Evolutionary conservation across 139 green algal genomes (phyloP).

Genomic region (Chlamydomonas eustigma): DNA sequence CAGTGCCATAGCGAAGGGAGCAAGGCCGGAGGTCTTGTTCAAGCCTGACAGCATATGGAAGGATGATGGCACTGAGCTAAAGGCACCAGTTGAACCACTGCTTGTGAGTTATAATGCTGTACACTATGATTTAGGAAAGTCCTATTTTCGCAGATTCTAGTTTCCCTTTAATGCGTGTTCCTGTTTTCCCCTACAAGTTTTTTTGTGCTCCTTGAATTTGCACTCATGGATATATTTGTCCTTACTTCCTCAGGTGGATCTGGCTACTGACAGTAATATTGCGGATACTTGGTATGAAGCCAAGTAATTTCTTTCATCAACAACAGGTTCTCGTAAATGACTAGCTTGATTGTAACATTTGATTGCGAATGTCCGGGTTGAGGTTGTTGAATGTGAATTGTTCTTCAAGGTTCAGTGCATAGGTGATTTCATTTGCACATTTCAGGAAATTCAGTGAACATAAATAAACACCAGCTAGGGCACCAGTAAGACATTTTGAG

Average conservation of each 20-base stretch:
- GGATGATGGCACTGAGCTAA: not conserved
- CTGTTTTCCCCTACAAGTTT: not conserved
- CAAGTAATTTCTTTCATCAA: too few species aligned
- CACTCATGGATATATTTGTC: not conserved
- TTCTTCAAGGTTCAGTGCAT: too few species aligned
- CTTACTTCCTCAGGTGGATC: slow-evolving; percentile 65
- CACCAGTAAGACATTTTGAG: too few species aligned
- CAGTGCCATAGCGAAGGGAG: not conserved
- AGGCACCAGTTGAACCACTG: not conserved
- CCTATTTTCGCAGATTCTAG: not conserved
- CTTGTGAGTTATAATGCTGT: not conserved
- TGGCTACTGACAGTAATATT: slow-evolving; percentile 84
- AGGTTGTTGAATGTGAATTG: too few species aligned
- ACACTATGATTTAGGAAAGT: not conserved
- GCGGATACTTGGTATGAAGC: slow-evolving; percentile 95
- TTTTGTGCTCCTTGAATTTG: not conserved
- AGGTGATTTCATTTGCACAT: too few species aligned
- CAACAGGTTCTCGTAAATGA: too few species aligned
- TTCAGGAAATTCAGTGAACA: too few species aligned
- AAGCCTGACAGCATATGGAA: not conserved
- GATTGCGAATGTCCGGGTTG: too few species aligned
- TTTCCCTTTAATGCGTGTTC: not conserved
- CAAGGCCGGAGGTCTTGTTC: not conserved
- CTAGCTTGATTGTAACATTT: too few species aligned
- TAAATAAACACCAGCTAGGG: too few species aligned